Base-by-base conservation (phyloP, 2,329 filamentous ascomycete genomes). In the Penicillium palitans region DNA sequence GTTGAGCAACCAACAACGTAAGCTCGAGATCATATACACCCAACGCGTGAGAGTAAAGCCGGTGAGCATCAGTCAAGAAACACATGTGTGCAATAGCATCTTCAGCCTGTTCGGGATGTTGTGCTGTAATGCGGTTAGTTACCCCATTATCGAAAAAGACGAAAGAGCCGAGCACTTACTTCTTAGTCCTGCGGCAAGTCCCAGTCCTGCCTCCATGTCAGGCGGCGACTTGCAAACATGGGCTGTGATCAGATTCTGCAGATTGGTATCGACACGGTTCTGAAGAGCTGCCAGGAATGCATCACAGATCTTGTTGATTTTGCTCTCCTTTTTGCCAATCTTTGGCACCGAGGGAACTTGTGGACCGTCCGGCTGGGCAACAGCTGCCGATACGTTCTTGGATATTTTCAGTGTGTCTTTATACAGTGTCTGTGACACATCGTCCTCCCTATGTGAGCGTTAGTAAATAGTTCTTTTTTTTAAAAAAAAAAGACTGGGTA, bases 61-160 rank as follows among this genome's bases (percentile, higher is more conserved):
- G 87, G 73, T 97, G 96, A 46, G 96, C 89, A 74, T 99, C 95
- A 0, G 93, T 91, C 42, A 99, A 83, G 81, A 99, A 99, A 80
- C 92, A 98, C 60, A 99, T 97, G 70, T 99, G 95, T 72, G 97
- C 92, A 24, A 97, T 89, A 0, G 93, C 93, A 73, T 88, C 89
- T 66, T 98, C 93, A 0, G 91, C 91, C 64, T 93, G 82, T 52
- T 87, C 83, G 42, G 86, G 80, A 50, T 89, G 85, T 64, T 88
- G 83, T 55, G 84, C 82, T 77, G 49, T 41, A 46, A 51, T 24
- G 4, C 17, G 37, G 44, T 70, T 51, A 72, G 66, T 49, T 37
- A 21, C 2, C 3, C 7, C 1, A 25, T 15, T 2, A 37, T 37
- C 13, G 5, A 15, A 21, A 47, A 35, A 10, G 8, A 25, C 3